Conservation (phyloP, 257 asterid species). For the Nicotiana otophora region DNA sequence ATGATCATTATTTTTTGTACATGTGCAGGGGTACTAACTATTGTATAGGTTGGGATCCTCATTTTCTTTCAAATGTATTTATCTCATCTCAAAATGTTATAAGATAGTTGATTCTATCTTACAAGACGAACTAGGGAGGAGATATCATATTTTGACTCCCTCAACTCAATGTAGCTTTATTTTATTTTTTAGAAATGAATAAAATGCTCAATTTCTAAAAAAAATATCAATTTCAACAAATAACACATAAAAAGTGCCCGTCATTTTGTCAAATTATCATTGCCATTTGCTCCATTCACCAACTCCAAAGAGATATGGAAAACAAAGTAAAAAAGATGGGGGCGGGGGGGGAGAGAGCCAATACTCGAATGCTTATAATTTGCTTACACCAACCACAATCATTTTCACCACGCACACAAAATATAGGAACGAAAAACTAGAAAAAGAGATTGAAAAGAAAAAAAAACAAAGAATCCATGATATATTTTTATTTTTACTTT, state of each 20-base stretch:
- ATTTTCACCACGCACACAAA: background rate
- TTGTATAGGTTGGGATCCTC: no score
- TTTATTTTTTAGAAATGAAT: no score
- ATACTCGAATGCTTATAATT: slow-evolving; percentile 2
- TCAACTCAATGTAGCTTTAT: no score
- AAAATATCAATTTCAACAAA: background rate
- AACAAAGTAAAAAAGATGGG: background rate
- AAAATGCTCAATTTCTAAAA: no score
- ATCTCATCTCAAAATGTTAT: no score
- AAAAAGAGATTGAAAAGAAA: background rate
- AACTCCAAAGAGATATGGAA: background rate
- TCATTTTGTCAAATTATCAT: background rate
- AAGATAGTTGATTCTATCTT: no score
- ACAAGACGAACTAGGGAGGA: no score
- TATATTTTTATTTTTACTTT: background rate
- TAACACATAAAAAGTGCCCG: background rate
- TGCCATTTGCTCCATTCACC: background rate
- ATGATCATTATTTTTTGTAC: no score
- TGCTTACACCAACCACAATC: slow-evolving; percentile 1
- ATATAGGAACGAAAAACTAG: background rate
- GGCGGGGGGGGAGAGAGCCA: background rate
- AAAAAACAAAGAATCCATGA: background rate
- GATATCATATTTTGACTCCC: no score
- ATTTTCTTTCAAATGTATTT: no score
- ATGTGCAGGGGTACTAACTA: no score